These are phyloP conservation scores for Microbotryomycetes sp. DNA, from an alignment of 1,284 basidiomycete species.

Conservation along the genomic window DNA sequence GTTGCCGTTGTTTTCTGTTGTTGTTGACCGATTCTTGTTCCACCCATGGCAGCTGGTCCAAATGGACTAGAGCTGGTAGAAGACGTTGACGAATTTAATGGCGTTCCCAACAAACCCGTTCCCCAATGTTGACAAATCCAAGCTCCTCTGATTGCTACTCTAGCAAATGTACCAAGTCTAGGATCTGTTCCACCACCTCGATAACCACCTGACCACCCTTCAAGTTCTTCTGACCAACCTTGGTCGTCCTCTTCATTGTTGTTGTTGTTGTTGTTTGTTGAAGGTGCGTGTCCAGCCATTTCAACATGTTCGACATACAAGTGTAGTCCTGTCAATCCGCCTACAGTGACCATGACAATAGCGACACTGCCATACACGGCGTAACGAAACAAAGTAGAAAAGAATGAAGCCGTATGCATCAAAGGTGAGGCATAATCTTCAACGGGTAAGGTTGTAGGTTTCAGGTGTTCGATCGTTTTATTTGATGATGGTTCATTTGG, in stretches of 20 bases:
- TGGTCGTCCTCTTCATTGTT: conserved; percentile 14
- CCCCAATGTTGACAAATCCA: conserved; percentile 35
- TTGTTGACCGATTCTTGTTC: conserved; percentile 11
- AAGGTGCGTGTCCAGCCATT: conserved; percentile 4
- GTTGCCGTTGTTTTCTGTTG: not conserved
- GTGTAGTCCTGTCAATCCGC: conserved; percentile 29
- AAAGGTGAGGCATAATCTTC: conserved; percentile 33
- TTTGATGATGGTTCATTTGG: not conserved
- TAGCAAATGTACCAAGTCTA: conserved; percentile 26
- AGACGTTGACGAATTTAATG: not conserved
- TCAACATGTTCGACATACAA: conserved; percentile 36
- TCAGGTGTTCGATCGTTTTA: conserved; percentile 5
- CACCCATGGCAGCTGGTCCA: not conserved
- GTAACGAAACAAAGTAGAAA: conserved; percentile 32
- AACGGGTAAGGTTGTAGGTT: conserved; percentile 21
- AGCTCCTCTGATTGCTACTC: conserved; percentile 34
- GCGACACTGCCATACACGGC: conserved; percentile 30
- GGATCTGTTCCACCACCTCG: conserved; percentile 37
- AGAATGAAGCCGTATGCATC: conserved; percentile 27
- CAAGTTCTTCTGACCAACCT: conserved; percentile 28
- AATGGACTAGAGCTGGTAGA: conserved; percentile 1
- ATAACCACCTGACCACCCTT: conserved; percentile 35
- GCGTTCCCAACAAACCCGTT: conserved; percentile 9
- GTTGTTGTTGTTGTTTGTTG: not conserved
- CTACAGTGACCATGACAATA: conserved; percentile 21